Evolutionary conservation across 169 alveolate genomes (phyloP).

Genomic region (Cryptosporidium bovis): DNA sequence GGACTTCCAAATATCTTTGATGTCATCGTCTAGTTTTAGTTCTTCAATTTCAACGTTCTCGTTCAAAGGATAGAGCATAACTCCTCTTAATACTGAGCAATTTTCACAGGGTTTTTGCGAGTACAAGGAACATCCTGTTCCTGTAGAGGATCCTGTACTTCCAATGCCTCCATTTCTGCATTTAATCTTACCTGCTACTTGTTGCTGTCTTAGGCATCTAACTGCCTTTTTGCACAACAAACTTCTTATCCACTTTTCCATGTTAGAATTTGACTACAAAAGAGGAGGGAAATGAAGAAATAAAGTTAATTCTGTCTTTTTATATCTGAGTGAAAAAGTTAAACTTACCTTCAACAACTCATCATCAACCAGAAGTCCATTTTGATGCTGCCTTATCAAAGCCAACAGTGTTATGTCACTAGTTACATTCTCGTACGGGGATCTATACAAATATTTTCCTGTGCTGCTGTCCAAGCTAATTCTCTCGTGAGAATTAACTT

Average conservation of each 20-base stretch:
- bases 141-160: constrained; percentile 58
- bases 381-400: constrained; percentile 42
- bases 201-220: constrained; percentile 72
- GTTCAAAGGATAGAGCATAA: constrained; percentile 42
- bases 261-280: constrained; percentile 22
- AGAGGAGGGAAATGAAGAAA: background rate
- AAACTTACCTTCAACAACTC: constrained; percentile 63
- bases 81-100: constrained; percentile 46
- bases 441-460: constrained; percentile 40
- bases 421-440: constrained; percentile 62
- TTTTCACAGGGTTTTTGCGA: constrained; percentile 71
- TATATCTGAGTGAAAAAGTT: no score
- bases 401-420: constrained; percentile 57
- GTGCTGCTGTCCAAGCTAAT: constrained; percentile 17
- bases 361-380: constrained; percentile 61
- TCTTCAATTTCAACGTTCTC: constrained; percentile 66
- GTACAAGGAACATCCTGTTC: constrained; percentile 58
- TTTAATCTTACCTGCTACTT: constrained; percentile 70
- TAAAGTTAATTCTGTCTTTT: no score
- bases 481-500: constrained; percentile 52
- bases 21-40: constrained; percentile 41
- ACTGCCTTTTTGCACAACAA: constrained; percentile 56
- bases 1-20: constrained; percentile 55
- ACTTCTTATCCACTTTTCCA: constrained; percentile 64
- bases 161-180: constrained; percentile 65